A percentile compares a stretch with the other conserved stretches of the same genome.
These are phyloP conservation scores for Sanghuangporus sanghuang DNA, from an alignment of 1,284 basidiomycete genomes.

Conservation along the genomic window DNA sequence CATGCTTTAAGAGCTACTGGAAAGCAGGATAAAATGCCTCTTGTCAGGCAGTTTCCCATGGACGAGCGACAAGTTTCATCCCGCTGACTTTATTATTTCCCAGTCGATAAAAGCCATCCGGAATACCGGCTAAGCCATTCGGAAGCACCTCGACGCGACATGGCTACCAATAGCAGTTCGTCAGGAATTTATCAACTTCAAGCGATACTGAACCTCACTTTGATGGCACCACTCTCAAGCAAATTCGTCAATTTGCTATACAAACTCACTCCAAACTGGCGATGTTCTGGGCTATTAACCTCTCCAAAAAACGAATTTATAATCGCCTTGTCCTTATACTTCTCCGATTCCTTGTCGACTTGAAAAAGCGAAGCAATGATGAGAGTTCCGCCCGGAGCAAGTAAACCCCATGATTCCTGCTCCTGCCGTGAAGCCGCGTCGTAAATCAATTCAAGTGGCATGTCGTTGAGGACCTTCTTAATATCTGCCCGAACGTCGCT, in stretches of 20 bases:
- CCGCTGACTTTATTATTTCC: constrained; percentile 39
- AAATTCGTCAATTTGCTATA: constrained; percentile 10
- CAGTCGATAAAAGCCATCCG: constrained; percentile 37
- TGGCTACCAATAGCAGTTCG: constrained; percentile 26
- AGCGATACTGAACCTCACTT: not conserved
- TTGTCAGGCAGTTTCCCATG: constrained; percentile 37
- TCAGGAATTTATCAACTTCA: not conserved
- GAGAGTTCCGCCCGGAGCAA: constrained; percentile 19
- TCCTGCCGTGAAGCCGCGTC: constrained; percentile 28
- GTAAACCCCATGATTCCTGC: constrained; percentile 19
- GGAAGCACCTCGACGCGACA: constrained; percentile 40
- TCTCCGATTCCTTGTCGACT: not conserved
- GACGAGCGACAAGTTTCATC: constrained; percentile 43
- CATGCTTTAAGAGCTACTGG: too few relatives aligned
- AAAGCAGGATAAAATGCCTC: too few relatives aligned
- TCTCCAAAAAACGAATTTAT: constrained; percentile 1
- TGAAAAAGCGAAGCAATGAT: not conserved
- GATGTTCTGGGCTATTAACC: not conserved
- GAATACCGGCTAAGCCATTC: constrained; percentile 41
- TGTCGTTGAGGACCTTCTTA: constrained; percentile 23
- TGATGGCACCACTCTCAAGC: constrained; percentile 5
- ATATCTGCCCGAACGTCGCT: constrained; percentile 28
- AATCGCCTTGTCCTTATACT: constrained; percentile 3
- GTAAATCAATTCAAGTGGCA: constrained; percentile 33
- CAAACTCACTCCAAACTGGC: constrained; percentile 9